Evolutionary conservation across 1,284 basidiomycete species (phyloP).

Genomic region (Cystobasidium slooffiae): DNA sequence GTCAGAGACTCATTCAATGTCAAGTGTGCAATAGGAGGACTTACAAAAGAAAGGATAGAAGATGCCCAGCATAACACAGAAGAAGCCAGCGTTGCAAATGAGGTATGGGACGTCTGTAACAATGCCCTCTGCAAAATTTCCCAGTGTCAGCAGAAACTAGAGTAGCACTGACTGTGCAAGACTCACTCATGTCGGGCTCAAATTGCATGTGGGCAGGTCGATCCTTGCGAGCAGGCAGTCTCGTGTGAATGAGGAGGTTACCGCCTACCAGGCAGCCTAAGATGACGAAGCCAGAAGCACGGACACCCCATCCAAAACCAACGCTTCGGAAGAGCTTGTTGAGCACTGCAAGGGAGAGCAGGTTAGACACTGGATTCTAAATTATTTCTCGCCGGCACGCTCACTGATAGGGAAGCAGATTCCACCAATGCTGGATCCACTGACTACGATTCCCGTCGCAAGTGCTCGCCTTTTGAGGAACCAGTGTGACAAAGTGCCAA

Average conservation of each 20-base stretch:
- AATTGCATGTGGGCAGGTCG: slow-evolving; percentile 47
- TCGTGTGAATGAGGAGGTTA: slow-evolving; percentile 45
- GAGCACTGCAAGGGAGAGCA: slow-evolving; percentile 40
- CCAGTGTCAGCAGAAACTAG: slow-evolving; percentile 25
- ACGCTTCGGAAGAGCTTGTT: slow-evolving; percentile 40
- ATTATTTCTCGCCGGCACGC: not conserved
- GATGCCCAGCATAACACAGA: slow-evolving; percentile 53
- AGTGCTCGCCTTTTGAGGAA: slow-evolving; percentile 50
- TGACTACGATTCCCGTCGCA: slow-evolving; percentile 49
- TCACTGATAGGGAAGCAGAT: slow-evolving; percentile 42
- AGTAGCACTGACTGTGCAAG: not conserved
- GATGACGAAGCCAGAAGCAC: slow-evolving; percentile 47
- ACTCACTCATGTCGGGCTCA: slow-evolving; percentile 40
- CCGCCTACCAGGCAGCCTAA: slow-evolving; percentile 47
- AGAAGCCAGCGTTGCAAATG: slow-evolving; percentile 49
- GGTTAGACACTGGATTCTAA: slow-evolving; percentile 44
- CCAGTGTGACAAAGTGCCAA: slow-evolving; percentile 49
- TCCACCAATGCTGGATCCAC: slow-evolving; percentile 50
- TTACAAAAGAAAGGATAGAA: slow-evolving; percentile 54
- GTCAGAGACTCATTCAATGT: slow-evolving; percentile 14
- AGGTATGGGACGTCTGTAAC: slow-evolving; percentile 51
- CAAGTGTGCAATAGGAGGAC: slow-evolving; percentile 41
- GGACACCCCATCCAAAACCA: slow-evolving; percentile 48
- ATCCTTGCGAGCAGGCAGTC: slow-evolving; percentile 49
- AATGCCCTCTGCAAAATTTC: slow-evolving; percentile 46